Conservation (phyloP, 179 eudicot species). For the Nepenthes alata region DNA sequence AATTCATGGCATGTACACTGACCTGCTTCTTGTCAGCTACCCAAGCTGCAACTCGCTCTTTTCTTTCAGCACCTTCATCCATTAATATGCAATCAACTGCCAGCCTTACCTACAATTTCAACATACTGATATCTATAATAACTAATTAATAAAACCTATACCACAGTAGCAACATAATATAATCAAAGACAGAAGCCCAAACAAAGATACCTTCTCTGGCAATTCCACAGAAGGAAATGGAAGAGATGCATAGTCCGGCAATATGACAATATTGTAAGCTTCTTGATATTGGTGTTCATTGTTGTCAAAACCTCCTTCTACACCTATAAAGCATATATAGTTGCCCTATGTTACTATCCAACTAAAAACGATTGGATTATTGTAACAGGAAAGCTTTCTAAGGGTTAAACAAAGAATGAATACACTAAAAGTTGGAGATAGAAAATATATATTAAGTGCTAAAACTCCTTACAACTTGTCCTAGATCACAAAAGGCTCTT, state of each 20-base stretch:
- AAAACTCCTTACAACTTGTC: no score
- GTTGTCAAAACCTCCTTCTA: conserved; percentile 88
- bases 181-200: neutral
- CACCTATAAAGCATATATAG: conserved; percentile 32
- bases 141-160: neutral
- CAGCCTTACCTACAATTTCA: conserved; percentile 58
- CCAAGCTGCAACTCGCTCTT: conserved; percentile 91
- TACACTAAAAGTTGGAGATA: no score
- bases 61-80: conserved; percentile 82
- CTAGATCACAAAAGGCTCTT: no score
- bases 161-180: neutral
- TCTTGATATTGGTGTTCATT: conserved; percentile 75
- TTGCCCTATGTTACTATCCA: no score
- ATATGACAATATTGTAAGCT: conserved; percentile 44
- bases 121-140: neutral
- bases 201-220: conserved; percentile 69
- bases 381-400: no score
- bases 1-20: conserved; percentile 59
- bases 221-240: conserved; percentile 89
- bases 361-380: no score
- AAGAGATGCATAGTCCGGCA: conserved; percentile 62
- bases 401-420: no score
- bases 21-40: conserved; percentile 69
- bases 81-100: conserved; percentile 74
- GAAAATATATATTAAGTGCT: no score